These are phyloP conservation scores for Musa beccarii DNA, from an alignment of 176 grass and related monocot species.

Conservation along the genomic window DNA sequence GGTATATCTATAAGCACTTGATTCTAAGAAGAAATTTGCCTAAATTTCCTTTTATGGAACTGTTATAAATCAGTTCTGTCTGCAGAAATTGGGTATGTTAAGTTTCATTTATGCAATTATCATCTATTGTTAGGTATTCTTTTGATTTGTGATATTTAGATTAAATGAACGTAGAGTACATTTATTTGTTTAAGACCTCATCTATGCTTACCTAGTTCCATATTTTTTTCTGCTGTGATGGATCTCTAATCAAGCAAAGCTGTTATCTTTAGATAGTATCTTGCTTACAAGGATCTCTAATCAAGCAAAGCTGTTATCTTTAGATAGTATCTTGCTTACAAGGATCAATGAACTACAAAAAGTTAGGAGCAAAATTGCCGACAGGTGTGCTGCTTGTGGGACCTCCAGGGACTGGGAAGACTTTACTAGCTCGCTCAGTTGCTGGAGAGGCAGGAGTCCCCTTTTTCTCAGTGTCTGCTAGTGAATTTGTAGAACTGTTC, in stretches of 20 bases:
- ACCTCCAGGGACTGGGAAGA: slow-evolving; percentile 92
- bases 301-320: slow-evolving; percentile 26
- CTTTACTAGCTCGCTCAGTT: slow-evolving; percentile 77
- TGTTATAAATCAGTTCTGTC: background rate
- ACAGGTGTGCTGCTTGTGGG: slow-evolving; percentile 89
- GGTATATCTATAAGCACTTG: background rate
- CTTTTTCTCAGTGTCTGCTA: slow-evolving; percentile 92
- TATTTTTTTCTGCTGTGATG: background rate
- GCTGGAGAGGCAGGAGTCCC: slow-evolving; percentile 90
- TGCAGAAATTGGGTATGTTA: background rate
- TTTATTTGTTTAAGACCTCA: background rate
- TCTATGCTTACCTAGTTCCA: background rate
- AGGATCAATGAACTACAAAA: slow-evolving; percentile 86
- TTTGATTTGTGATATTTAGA: background rate
- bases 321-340: slow-evolving; percentile 85
- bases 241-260: slow-evolving; percentile 14
- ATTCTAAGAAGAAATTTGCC: background rate
- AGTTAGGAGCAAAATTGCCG: slow-evolving; percentile 84
- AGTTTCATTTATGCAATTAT: background rate
- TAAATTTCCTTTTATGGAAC: background rate
- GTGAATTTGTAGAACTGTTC: slow-evolving; percentile 94
- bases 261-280: slow-evolving; percentile 65
- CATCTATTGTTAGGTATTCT: background rate
- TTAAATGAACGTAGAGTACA: background rate
- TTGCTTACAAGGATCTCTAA: slow-evolving; percentile 71